Conservation (phyloP, 495 filamentous ascomycete genomes). For the Penicillium cataractarum region DNA sequence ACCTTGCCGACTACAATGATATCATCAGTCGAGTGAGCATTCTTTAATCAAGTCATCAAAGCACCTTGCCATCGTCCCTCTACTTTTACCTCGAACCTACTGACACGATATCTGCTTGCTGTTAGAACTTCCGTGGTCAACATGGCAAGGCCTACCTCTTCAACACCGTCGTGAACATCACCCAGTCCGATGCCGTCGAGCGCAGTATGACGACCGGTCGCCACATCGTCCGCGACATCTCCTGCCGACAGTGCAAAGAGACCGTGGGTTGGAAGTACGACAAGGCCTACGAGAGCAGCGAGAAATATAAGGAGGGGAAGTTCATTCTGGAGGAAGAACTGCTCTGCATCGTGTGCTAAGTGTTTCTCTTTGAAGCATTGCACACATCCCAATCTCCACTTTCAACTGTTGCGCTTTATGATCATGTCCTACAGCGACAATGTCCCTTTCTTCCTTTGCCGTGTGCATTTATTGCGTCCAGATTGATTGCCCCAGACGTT, state of each 20-base stretch:
- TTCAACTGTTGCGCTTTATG: background rate
- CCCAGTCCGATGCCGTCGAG: constrained; percentile 76
- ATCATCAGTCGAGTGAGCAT: constrained; percentile 85
- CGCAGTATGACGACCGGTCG: constrained; percentile 98
- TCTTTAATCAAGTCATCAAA: constrained; percentile 14
- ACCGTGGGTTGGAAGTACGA: constrained; percentile 99
- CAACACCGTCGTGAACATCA: constrained; percentile 89
- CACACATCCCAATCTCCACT: background rate
- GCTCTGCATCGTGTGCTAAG: constrained; percentile 71
- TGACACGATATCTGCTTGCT: constrained; percentile 17
- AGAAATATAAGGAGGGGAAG: constrained; percentile 99
- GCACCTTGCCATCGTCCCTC: background rate
- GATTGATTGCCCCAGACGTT: constrained; percentile 14
- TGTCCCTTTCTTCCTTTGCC: background rate
- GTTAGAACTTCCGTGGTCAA: constrained; percentile 94
- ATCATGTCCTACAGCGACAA: background rate
- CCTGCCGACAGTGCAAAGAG: constrained; percentile 84
- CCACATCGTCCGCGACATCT: constrained; percentile 91
- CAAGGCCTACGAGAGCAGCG: constrained; percentile 84
- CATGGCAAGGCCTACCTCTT: constrained; percentile 99
- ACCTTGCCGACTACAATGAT: constrained; percentile 91
- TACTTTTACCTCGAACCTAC: constrained; percentile 8
- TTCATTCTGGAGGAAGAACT: constrained; percentile 95
- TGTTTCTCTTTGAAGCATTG: background rate
- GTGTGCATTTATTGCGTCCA: constrained; percentile 8